phyloP scores from a whole-genome alignment of 768 basidiomycete genomes.

The Coprinopsis cinerea region DNA sequence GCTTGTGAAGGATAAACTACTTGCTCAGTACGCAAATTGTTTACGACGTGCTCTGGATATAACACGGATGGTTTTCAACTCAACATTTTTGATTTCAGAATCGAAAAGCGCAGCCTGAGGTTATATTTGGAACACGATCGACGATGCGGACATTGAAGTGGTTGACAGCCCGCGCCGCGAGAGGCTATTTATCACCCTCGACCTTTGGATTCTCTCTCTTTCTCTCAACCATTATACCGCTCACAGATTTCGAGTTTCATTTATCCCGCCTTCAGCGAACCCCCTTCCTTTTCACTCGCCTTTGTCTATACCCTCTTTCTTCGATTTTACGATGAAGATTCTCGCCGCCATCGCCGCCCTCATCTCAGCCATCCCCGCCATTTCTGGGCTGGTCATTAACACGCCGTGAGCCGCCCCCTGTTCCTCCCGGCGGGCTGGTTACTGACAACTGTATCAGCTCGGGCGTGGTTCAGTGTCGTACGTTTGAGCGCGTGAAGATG shows the following conservation, averaged over 20 bases:
- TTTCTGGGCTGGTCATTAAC: slow-evolving; percentile 49
- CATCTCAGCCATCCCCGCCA: slow-evolving; percentile 31
- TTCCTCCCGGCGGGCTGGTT: slow-evolving; percentile 1
- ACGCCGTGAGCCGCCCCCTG: slow-evolving; percentile 49
- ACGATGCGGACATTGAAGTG: slow-evolving; percentile 26
- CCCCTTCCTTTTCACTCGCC: slow-evolving; percentile 10
- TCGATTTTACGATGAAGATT: slow-evolving; percentile 30
- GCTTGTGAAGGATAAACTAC: slow-evolving; percentile 37
- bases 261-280: slow-evolving; percentile 1
- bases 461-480: slow-evolving; percentile 37
- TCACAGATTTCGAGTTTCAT: no score
- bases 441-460: slow-evolving; percentile 11
- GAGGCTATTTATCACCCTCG: slow-evolving; percentile 17
- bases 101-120: slow-evolving; percentile 3
- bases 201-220: slow-evolving; percentile 5
- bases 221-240: slow-evolving; percentile 12
- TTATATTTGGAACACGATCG: slow-evolving; percentile 15
- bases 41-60: background rate
- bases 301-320: slow-evolving; percentile 11
- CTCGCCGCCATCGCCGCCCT: slow-evolving; percentile 28
- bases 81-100: slow-evolving; percentile 3
- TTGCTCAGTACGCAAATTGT: background rate
- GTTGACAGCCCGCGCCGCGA: slow-evolving; percentile 18
- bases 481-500: background rate
- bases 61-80: background rate